Evolutionary conservation across 2,329 filamentous ascomycete species (phyloP).

Genomic region (Capronia americana): DNA sequence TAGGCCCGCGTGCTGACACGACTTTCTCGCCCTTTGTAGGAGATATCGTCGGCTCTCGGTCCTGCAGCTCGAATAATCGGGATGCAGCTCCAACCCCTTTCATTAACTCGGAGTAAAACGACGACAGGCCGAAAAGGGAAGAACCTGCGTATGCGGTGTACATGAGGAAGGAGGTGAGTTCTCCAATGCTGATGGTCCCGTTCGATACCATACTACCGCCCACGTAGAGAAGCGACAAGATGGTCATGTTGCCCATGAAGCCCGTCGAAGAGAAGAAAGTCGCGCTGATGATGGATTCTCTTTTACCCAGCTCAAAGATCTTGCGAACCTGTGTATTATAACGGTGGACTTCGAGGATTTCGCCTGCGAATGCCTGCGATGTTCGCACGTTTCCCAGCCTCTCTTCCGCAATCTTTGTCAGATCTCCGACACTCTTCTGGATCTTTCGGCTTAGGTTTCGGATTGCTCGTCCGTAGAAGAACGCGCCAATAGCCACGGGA

Average conservation of each 20-base stretch:
- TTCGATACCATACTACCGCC: slow-evolving; percentile 88
- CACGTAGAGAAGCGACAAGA: slow-evolving; percentile 85
- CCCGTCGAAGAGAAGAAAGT: slow-evolving; percentile 88
- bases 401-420: slow-evolving; percentile 98
- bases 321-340: slow-evolving; percentile 92
- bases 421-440: slow-evolving; percentile 87
- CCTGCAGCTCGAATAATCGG: slow-evolving; percentile 92
- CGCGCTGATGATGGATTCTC: slow-evolving; percentile 85
- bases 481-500: slow-evolving; percentile 85
- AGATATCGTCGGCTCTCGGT: slow-evolving; percentile 84
- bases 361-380: slow-evolving; percentile 93
- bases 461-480: slow-evolving; percentile 89
- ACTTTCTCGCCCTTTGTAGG: slow-evolving; percentile 82
- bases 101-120: slow-evolving; percentile 98
- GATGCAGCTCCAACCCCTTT: slow-evolving; percentile 98
- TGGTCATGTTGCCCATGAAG: slow-evolving; percentile 95
- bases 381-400: slow-evolving; percentile 96
- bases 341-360: slow-evolving; percentile 84
- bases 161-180: slow-evolving; percentile 97
- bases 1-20: slow-evolving; percentile 81
- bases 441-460: slow-evolving; percentile 89
- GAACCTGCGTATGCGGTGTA: slow-evolving; percentile 88
- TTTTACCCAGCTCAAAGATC: slow-evolving; percentile 87
- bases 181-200: slow-evolving; percentile 85
- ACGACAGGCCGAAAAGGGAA: slow-evolving; percentile 90